Evolutionary conservation across 2,329 filamentous ascomycete genomes (phyloP), one percentile per base, ranked within the genome.

Genomic region (Botrytis hyacinthi): DNA sequence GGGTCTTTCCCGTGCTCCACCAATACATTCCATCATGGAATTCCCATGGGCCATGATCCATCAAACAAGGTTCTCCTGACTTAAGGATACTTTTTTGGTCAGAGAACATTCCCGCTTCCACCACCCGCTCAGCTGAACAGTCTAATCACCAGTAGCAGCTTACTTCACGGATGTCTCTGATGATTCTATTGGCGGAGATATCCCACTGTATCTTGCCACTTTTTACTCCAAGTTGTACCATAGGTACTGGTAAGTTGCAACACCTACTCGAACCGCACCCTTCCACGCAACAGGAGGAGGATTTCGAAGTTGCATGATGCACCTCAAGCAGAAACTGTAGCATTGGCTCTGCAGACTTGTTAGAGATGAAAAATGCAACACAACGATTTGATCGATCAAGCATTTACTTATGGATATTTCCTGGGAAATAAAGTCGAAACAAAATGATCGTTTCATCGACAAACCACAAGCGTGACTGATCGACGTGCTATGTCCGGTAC

Each of bases 21-120:
- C 40, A 12, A n/a, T 32, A 18, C 61, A 65, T 29, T 40, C 35
- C 22, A 40, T 51, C 48, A 51, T 51, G 48, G 48, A 16, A n/a
- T 3, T 51, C 48, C 26, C 48, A 51, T 51, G 48, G 48, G 48
- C 48, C 12, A 6, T 20, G 32, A 35, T 60, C 57, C 29, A 60
- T 37, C 61, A 65, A 65, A 46, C 61, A 65, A 46, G 61, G 61
- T 44, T 65, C 61, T 65, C 61, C 61, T 65, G 61, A 65, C 59
- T 40, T 61, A 14, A 1, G 26, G 20, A 61, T 40, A 29, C 51
- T 29, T 57, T 51, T 57, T 29, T 29, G 26, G 51, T 57, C 51
- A 14, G 51, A 29, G 51, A 57, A 9, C 51, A 44, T 29, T 62
- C n/a, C 40, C 7, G 16, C 18, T 63, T n/a, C 26, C 22, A 42